These are phyloP conservation scores for Aphanomyces astaci DNA, from an alignment of 352 stramenopile species.

Conservation along the genomic window DNA sequence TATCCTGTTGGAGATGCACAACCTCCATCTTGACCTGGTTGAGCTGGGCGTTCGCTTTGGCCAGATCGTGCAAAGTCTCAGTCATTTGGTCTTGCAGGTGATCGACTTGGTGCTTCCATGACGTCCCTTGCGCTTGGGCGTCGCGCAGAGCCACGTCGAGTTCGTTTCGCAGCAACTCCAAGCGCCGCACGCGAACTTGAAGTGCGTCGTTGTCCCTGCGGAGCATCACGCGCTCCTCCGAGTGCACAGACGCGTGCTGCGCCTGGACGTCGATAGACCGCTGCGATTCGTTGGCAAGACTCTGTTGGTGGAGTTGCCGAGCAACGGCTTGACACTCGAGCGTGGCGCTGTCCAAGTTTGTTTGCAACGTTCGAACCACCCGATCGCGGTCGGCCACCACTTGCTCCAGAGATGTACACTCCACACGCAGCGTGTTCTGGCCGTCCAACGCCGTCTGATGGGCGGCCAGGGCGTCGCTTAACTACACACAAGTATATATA, in stretches of 20 bases:
- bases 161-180: neutral
- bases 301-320: slow-evolving; percentile 38
- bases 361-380: slow-evolving; percentile 59
- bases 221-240: neutral
- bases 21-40: slow-evolving; percentile 17
- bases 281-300: neutral
- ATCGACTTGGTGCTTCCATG: neutral
- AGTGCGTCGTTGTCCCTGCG: slow-evolving; percentile 8
- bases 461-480: slow-evolving; percentile 29
- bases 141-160: neutral
- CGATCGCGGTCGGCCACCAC: slow-evolving; percentile 56
- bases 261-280: neutral
- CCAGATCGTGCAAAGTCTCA: neutral
- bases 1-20: neutral
- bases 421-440: slow-evolving; percentile 18
- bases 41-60: neutral
- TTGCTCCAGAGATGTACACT: slow-evolving; percentile 65
- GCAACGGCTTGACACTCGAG: slow-evolving; percentile 47
- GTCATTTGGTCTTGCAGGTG: neutral
- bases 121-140: neutral
- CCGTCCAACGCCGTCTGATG: slow-evolving; percentile 51
- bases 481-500: no score
- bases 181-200: neutral
- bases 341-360: slow-evolving; percentile 47
- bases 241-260: neutral